Evolutionary conservation across 2,329 filamentous ascomycete genomes (phyloP), one percentile per base, ranked within the genome.

Genomic region (Zymoseptoria tritici): DNA sequence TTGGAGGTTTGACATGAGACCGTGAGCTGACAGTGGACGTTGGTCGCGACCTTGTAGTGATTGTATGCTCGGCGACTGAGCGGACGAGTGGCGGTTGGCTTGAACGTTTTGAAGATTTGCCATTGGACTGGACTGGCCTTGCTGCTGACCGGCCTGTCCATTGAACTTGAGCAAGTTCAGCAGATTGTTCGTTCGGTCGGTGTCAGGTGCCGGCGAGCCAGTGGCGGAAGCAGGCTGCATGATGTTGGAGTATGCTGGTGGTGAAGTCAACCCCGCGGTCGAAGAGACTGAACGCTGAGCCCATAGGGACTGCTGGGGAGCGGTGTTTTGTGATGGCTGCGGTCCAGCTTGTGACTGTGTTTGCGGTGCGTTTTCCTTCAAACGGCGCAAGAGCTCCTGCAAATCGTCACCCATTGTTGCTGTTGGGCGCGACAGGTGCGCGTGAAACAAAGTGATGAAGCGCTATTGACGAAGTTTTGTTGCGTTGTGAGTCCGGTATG

Each of bases 101-200:
- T 59, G 64, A 16, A 73, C 67, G 56, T 71, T 72, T 55, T 74
- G 71, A 62, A 76, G 71, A n/a, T 69, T 71, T 26, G 72, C 66
- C 67, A 74, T 71, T 62, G 67, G 74, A 65, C 71, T 73, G 64
- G 64, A 60, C 56, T 49, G 62, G 50, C 69, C 70, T 54, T 74
- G 73, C 42, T 62, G 60, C 56, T 61, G 64, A 24, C 62, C 59
- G 20, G 67, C 19, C 66, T 78, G 74, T 65, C 82, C 78, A 62
- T 81, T 85, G 74, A 86, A 87, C 72, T 85, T 85, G 63, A 89
- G 78, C 62, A 89, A 73, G 68, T 83, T 87, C 60, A 89, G 78
- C 64, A 89, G 73, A 67, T 82, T 84, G 63, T 70, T 71, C 49
- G 72, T 67, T 13, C 71, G 66, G 61, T 66, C 72, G 60, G 71